Percentiles rank a stretch among this genome's conserved stretches.
Evolutionary conservation across 176 grass and related monocot genomes (phyloP).

Genomic region (Musa itinerans): DNA sequence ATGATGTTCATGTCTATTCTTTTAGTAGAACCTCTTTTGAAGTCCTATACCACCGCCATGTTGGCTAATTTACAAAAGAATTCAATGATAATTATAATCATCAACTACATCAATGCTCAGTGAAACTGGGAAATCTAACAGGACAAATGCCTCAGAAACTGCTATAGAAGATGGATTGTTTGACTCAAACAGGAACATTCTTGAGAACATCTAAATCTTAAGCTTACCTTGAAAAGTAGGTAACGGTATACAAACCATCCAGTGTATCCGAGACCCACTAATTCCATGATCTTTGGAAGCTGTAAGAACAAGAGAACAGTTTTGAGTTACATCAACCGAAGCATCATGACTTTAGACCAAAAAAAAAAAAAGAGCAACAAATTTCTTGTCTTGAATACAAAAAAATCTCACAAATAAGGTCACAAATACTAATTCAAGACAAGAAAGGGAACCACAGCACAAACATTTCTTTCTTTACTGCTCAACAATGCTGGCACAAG

Average conservation of each 20-base stretch:
- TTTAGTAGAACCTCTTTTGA: background rate
- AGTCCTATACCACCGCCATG: background rate
- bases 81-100: background rate
- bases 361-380: too few relatives aligned
- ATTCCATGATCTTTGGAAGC: conserved; percentile 91
- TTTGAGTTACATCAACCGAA: background rate
- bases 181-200: background rate
- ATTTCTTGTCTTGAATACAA: too few relatives aligned
- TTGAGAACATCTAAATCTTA: background rate
- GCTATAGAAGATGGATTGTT: background rate
- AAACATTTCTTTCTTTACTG: too few relatives aligned
- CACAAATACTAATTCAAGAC: too few relatives aligned
- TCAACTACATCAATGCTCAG: background rate
- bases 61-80: background rate
- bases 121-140: background rate
- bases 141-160: background rate
- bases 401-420: too few relatives aligned
- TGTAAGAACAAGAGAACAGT: conserved; percentile 23
- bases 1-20: background rate
- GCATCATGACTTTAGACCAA: background rate
- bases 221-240: conserved; percentile 92
- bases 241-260: conserved; percentile 99
- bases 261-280: conserved; percentile 93
- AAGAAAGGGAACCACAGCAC: too few relatives aligned
- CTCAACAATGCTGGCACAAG: too few relatives aligned